A percentile compares a stretch with the other conserved stretches of the same genome.
phyloP scores from a whole-genome alignment of 2,329 filamentous ascomycete species.

The Penicillium sp. region DNA sequence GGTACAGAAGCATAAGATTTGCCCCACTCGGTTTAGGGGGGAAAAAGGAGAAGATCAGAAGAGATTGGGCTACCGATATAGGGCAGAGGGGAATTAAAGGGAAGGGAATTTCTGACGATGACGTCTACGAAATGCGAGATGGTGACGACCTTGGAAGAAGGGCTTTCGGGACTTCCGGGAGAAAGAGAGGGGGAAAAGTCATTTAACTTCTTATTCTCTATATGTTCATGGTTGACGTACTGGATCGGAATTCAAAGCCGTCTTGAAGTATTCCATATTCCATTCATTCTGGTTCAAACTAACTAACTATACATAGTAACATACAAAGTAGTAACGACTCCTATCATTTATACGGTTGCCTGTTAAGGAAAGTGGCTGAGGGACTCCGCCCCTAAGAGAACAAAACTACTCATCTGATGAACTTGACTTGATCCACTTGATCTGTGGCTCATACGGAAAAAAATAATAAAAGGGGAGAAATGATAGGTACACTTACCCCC shows the following conservation, averaged over 20 bases:
- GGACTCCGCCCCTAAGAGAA: not conserved
- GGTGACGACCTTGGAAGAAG: constrained; percentile 4
- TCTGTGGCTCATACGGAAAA: constrained; percentile 17
- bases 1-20: constrained; percentile 12
- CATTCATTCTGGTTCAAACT: not conserved
- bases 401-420: not conserved
- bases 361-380: constrained; percentile 10
- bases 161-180: constrained; percentile 14
- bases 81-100: constrained; percentile 1
- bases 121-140: constrained; percentile 31
- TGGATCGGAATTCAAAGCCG: constrained; percentile 4
- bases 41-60: constrained; percentile 5
- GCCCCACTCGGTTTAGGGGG: constrained; percentile 10
- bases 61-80: constrained; percentile 7
- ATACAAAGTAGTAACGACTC: not conserved
- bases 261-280: not conserved
- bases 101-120: constrained; percentile 23
- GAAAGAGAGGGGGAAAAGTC: not conserved
- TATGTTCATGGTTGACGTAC: constrained; percentile 5
- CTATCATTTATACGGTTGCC: constrained; percentile 17
- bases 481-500: constrained; percentile 1
- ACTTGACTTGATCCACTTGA: constrained; percentile 9
- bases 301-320: not conserved
- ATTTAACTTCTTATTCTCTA: not conserved
- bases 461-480: not conserved